phyloP scores from a whole-genome alignment of 805 yeast genomes.

The Spathaspora passalidarum region DNA sequence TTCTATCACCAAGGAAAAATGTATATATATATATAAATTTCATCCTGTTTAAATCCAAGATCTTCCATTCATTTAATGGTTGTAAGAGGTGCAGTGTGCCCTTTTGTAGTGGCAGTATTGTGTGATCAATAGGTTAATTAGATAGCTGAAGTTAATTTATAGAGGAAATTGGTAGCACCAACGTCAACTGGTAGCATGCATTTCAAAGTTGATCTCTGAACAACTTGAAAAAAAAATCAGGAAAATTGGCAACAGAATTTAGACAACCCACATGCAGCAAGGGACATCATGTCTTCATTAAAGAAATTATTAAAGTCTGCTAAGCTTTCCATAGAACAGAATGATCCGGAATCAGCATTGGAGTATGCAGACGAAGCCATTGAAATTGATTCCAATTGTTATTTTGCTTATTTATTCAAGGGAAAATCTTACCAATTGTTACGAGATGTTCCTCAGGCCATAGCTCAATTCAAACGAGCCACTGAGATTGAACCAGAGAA shows the following conservation, averaged over 20 bases:
- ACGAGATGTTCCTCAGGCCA: constrained; percentile 37
- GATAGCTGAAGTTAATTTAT: too few species aligned
- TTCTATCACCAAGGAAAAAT: too few species aligned
- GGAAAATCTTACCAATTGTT: constrained; percentile 65
- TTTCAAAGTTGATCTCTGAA: not conserved
- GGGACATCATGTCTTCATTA: constrained; percentile 15
- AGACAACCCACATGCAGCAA: constrained; percentile 1
- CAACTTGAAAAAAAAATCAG: not conserved
- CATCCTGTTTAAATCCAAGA: too few species aligned
- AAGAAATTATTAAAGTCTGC: constrained; percentile 36
- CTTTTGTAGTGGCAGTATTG: too few species aligned
- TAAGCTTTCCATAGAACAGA: constrained; percentile 46
- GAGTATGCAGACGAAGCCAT: constrained; percentile 55
- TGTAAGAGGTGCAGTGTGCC: too few species aligned
- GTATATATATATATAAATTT: too few species aligned
- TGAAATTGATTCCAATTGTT: constrained; percentile 52
- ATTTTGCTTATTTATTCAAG: constrained; percentile 64
- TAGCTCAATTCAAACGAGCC: constrained; percentile 46
- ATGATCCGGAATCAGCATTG: constrained; percentile 62
- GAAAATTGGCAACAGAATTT: too few species aligned
- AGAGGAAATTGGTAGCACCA: not conserved
- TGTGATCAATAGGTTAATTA: too few species aligned
- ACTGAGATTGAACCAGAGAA: constrained; percentile 48
- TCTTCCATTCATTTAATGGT: too few species aligned
- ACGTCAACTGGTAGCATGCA: not conserved